Conservation (phyloP, 2,329 filamentous ascomycete genomes). For the Akanthomyces muscarius region DNA sequence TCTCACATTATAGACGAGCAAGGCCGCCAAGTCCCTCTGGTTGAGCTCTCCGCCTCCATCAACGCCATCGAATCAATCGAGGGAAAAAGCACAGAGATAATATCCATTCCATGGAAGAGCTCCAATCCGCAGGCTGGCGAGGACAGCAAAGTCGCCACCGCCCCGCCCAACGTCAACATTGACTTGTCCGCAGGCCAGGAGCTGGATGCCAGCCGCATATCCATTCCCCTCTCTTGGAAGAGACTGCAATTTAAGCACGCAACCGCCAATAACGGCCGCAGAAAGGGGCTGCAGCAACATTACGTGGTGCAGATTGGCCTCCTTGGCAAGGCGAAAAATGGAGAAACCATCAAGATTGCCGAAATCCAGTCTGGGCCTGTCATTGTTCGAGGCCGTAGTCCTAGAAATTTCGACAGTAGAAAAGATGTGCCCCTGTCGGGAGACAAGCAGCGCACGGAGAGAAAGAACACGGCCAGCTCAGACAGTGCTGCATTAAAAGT, state of each 20-base stretch:
- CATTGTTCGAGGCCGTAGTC: constrained; percentile 88
- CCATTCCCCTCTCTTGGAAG: constrained; percentile 87
- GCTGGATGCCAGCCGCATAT: constrained; percentile 74
- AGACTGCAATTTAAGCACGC: constrained; percentile 92
- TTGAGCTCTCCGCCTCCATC: constrained; percentile 76
- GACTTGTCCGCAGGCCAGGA: constrained; percentile 57
- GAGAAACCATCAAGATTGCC: constrained; percentile 69
- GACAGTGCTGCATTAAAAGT: constrained; percentile 31
- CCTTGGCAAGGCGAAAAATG: constrained; percentile 64
- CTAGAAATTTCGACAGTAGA: constrained; percentile 87
- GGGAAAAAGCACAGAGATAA: constrained; percentile 87
- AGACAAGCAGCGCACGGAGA: constrained; percentile 46
- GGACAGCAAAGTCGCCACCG: constrained; percentile 45
- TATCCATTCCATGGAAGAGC: constrained; percentile 94
- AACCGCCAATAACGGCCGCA: constrained; percentile 89
- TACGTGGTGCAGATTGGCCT: constrained; percentile 86
- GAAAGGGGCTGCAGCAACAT: constrained; percentile 93
- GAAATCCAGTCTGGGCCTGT: constrained; percentile 90
- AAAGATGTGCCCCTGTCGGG: constrained; percentile 75
- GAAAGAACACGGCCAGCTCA: constrained; percentile 38
- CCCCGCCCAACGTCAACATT: constrained; percentile 52
- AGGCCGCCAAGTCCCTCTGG: constrained; percentile 70
- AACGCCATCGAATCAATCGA: constrained; percentile 89
- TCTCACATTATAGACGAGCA: constrained; percentile 70
- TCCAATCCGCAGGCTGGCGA: constrained; percentile 52